Base-by-base conservation (phyloP, 441 rosid species). In the Gossypium davidsonii region DNA sequence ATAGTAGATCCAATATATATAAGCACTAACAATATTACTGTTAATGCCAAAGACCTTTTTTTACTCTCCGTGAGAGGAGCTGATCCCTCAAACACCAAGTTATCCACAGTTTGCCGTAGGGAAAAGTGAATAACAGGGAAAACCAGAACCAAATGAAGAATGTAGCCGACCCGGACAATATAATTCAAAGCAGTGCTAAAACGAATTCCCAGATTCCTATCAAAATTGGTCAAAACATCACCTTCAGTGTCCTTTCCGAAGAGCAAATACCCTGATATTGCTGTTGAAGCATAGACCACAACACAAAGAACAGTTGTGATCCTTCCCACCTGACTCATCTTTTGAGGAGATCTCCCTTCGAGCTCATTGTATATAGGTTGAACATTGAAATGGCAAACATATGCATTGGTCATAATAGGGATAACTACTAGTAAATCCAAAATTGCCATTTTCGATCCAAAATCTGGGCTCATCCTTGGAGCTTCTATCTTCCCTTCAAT, bases 81-180 rank as follows among this genome's bases (percentile, higher is more conserved):
- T 4, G 89, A 85, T 63, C 91, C 84, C 81, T 83, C 84, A 72
- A 95, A 92, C 56, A 92, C 70, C 78, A 95, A 76, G 31, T 79
- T 74, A 74, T 90, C 90, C 42, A 95, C 96, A 0, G 97, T 89
- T 79, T 95, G 94, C 58, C 99, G 78, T 52, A 95, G 80, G 12
- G 99, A 92, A 85, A 95, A 95, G 85, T 95, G 98, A 73, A 95
- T 84, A 39, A 95, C 98, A 0, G 99, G 99, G 84, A 95, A 95
- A 76, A 95, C 99, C 46, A 95, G 98, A 75, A 95, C 81, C 74
- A 95, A 82, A 80, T 95, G 99, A 64, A 95, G 80, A 88, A 95
- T 78, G 83, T 95, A 95, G 0, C 98, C 99, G 66, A 88, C 81
- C 74, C 99, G 81, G 3, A 92, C 93, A 72, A 95, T 84, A 70